Evolutionary conservation across 495 filamentous ascomycete genomes (phyloP), one percentile per base, ranked within the genome.

Genomic region (Cercophora sp.): DNA sequence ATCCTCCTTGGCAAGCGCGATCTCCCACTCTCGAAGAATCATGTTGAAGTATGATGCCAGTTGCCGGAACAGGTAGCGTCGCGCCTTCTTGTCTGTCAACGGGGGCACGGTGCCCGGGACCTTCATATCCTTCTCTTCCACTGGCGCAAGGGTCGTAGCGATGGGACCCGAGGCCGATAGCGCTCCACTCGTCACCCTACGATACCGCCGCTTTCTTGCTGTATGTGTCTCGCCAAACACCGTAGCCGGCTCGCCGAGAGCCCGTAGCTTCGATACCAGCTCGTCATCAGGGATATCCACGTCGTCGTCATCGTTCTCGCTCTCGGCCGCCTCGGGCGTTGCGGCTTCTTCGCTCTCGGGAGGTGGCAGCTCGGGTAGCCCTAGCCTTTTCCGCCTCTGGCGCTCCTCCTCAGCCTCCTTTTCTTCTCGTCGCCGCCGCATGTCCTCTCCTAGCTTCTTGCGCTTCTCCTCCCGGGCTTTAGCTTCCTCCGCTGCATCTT

Each of bases 21-120:
- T 46, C 57, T 87, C 85, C 94, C 94, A 98, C 68, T 95, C 93
- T 26, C 72, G 76, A 32, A 98, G 74, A 16, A 98, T 82, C 84
- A 98, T 86, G 54, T 85, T 88, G 76, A 98, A 97, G 67, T 95
- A 98, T 11, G 85, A 88, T 4, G 85, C 85, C 49, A 98, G 76
- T 70, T 98, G 93, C 1, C 91, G 80, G 78, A 85, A 91, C 29
- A 98, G 72, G 64, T 83, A 86, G 18, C 75, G 66, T 9, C 80
- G 79, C 0, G 67, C 81, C 11, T 76, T 77, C 63, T 70, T 59
- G 63, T 83, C 84, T 2, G 70, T 67, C 25, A 34, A 20, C 3
- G 83, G 61, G 5, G 82, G 88, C 36, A 85, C 65, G 16, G 70
- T 79, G 27, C 70, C 61, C 3, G 84, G 73, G 6, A 97, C 81